Base-by-base conservation (phyloP, 2,329 filamentous ascomycete genomes). In the Talaromyces islandicus region DNA sequence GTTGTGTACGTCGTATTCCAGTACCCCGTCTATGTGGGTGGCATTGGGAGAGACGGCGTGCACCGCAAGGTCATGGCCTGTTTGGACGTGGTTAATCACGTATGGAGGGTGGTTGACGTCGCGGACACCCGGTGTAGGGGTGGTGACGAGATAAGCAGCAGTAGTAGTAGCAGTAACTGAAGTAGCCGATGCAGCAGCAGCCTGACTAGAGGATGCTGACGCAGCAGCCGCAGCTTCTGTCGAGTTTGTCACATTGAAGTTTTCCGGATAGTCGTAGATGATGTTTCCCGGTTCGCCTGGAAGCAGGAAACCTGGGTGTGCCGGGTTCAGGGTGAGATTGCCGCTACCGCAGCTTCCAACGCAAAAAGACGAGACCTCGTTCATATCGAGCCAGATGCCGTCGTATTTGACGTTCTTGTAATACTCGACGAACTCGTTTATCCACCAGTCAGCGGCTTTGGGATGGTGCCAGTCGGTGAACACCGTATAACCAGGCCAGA, bases 1-100 rank as follows among this genome's bases (percentile, higher is more conserved):
- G 68, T 90, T 94, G 79, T 96, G 91, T 27, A 90, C 85, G 69
- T 95, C 90, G 69, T 96, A 96, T 70, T 95, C 88, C 46, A 84
- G 72, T 1, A 85, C 79, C 4, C 89, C 90, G 65, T 90, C 88
- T 52, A 83, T 78, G 68, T 94, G 89, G 2, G 88, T 91, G 0
- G 90, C 88, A 67, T 94, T 91, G 0, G 90, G 89, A 62, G 85
- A 86, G 27, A 92, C 81, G 1, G 90, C 89, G 66, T 90, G 85
- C 2, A 87, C 85, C 17, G 85, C 87, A 24, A 93, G 80, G 67
- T 90, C 88, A 17, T 88, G 89, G 7, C 73, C 72, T 11, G 60
- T 63, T 50, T 89, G 82, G 46, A 86, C 83, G 70, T 92, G 84
- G 71, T 92, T 86, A 69, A 93, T 88, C 6, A 85, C 83, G 67